Conservation (phyloP, 2,329 filamentous ascomycete species). For the Pseudogymnoascus sp. region DNA sequence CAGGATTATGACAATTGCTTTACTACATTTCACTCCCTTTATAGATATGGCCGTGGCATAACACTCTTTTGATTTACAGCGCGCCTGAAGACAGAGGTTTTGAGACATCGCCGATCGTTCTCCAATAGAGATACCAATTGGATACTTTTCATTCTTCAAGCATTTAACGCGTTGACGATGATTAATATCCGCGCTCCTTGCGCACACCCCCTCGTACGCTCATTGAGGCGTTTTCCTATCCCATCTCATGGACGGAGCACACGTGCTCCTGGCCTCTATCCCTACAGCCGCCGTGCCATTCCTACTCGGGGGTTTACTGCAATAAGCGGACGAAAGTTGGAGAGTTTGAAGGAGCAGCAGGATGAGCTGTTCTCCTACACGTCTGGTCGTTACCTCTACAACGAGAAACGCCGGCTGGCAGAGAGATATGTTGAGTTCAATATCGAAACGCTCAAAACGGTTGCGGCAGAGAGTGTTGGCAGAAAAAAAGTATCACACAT, state of each 20-base stretch:
- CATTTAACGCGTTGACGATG: not conserved
- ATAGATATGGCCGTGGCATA: not conserved
- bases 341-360: not conserved
- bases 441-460: constrained; percentile 9
- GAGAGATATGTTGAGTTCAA: constrained; percentile 12
- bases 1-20: not conserved
- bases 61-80: not conserved
- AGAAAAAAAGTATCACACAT: constrained; percentile 8
- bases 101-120: not conserved
- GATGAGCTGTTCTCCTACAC: not conserved
- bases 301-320: not conserved
- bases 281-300: not conserved
- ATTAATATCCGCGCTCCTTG: not conserved
- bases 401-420: constrained; percentile 10
- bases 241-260: too few relatives aligned
- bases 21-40: not conserved
- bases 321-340: not conserved
- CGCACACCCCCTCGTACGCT: not conserved
- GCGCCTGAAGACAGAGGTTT: not conserved
- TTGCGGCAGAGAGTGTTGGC: constrained; percentile 10
- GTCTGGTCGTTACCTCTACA: constrained; percentile 5
- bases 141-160: not conserved
- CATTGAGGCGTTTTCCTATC: not conserved
- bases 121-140: not conserved
- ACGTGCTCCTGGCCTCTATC: not conserved